These are phyloP conservation scores for Oidiodendron maius DNA, from an alignment of 495 filamentous ascomycete species.

Conservation along the genomic window DNA sequence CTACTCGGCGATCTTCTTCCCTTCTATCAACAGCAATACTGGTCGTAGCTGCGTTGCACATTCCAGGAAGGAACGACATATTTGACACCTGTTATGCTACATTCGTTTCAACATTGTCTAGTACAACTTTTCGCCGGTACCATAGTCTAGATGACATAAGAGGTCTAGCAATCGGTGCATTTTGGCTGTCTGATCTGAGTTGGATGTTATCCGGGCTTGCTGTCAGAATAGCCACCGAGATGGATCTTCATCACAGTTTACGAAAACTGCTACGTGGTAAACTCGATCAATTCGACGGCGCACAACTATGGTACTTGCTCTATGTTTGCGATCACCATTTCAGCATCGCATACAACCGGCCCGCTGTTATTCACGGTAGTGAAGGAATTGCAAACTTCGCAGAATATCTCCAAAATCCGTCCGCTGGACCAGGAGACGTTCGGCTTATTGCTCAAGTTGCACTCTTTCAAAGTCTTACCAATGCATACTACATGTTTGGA, in stretches of 20 bases:
- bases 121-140: slow-evolving; percentile 31
- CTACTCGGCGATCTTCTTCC: slow-evolving; percentile 30
- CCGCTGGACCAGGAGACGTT: slow-evolving; percentile 44
- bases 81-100: slow-evolving; percentile 31
- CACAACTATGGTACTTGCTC: slow-evolving; percentile 33
- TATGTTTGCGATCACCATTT: slow-evolving; percentile 41
- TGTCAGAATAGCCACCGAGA: slow-evolving; percentile 34
- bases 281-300: slow-evolving; percentile 39
- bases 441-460: slow-evolving; percentile 51
- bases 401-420: slow-evolving; percentile 39
- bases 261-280: slow-evolving; percentile 35
- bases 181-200: slow-evolving; percentile 32
- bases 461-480: slow-evolving; percentile 50
- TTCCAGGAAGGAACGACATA: slow-evolving; percentile 30
- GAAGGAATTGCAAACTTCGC: slow-evolving; percentile 46
- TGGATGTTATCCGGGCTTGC: slow-evolving; percentile 37
- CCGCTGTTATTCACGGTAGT: slow-evolving; percentile 43
- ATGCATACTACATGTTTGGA: slow-evolving; percentile 52
- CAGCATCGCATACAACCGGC: slow-evolving; percentile 35
- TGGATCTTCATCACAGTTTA: slow-evolving; percentile 36
- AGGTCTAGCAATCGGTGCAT: slow-evolving; percentile 32
- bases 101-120: slow-evolving; percentile 28
- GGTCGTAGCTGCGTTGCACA: slow-evolving; percentile 31
- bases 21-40: slow-evolving; percentile 31
- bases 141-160: slow-evolving; percentile 31